Evolutionary conservation across 2,329 filamentous ascomycete genomes (phyloP).

Genomic region (Podosphaera fusca): DNA sequence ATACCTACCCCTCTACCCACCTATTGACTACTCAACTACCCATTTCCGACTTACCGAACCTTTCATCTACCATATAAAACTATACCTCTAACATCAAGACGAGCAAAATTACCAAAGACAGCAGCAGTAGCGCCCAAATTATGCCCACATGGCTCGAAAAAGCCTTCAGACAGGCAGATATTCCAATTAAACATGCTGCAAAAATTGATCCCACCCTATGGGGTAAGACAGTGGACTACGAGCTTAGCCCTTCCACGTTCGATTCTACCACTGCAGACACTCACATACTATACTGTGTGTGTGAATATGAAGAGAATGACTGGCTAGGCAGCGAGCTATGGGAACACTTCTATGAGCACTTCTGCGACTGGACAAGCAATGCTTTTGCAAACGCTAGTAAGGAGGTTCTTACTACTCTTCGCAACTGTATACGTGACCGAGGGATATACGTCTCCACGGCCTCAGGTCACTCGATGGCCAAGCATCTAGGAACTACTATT

Average conservation of each 20-base stretch:
- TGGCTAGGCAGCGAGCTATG: not conserved
- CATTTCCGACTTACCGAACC: not conserved
- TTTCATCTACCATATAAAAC: not conserved
- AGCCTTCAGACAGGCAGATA: constrained; percentile 10
- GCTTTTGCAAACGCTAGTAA: too few species aligned
- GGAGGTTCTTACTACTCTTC: too few species aligned
- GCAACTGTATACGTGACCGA: not conserved
- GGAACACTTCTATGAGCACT: not conserved
- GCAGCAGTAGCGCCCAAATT: not conserved
- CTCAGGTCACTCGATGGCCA: not conserved
- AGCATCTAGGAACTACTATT: not conserved
- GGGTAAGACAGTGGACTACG: too few species aligned
- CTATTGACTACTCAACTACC: not conserved
- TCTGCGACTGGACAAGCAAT: not conserved
- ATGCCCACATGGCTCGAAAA: not conserved
- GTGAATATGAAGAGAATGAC: not conserved
- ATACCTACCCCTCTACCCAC: not conserved
- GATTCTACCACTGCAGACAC: not conserved
- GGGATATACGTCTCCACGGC: not conserved
- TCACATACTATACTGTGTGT: not conserved
- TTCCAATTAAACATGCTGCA: too few species aligned
- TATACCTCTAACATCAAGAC: not conserved
- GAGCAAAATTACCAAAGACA: not conserved
- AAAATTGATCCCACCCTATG: too few species aligned
- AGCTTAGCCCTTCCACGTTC: not conserved